Conservation (phyloP, 2,329 filamentous ascomycete species). For the Diaporthe citrichinensis region DNA sequence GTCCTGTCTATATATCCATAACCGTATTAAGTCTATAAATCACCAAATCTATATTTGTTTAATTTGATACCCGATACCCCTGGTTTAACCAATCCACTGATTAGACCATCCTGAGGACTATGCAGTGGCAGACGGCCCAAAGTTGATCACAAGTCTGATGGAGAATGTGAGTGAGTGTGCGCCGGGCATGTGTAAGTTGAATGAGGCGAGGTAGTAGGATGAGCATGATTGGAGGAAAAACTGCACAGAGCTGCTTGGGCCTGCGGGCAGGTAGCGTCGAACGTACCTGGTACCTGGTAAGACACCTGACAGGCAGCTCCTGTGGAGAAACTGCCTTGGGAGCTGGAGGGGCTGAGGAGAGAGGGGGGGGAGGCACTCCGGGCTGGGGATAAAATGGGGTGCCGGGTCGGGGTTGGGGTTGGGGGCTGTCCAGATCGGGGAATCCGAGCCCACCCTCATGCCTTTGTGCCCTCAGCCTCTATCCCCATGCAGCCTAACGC, state of each 20-base stretch:
- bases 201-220: no score
- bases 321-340: neutral
- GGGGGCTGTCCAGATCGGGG: conserved; percentile 8
- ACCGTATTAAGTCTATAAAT: neutral
- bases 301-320: neutral
- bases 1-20: neutral
- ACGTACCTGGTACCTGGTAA: neutral
- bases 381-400: neutral
- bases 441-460: conserved; percentile 15
- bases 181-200: no score
- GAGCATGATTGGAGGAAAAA: conserved; percentile 21
- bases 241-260: neutral
- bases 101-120: neutral
- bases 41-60: neutral
- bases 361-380: neutral
- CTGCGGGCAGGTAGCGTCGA: neutral
- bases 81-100: neutral
- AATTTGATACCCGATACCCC: neutral
- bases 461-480: neutral
- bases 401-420: conserved; percentile 3
- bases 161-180: no score
- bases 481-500: conserved; percentile 2
- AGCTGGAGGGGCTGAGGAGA: neutral
- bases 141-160: neutral
- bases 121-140: no score